Conservation (phyloP, 78 protist genomes). For the Blattamonas nauphoetae region DNA sequence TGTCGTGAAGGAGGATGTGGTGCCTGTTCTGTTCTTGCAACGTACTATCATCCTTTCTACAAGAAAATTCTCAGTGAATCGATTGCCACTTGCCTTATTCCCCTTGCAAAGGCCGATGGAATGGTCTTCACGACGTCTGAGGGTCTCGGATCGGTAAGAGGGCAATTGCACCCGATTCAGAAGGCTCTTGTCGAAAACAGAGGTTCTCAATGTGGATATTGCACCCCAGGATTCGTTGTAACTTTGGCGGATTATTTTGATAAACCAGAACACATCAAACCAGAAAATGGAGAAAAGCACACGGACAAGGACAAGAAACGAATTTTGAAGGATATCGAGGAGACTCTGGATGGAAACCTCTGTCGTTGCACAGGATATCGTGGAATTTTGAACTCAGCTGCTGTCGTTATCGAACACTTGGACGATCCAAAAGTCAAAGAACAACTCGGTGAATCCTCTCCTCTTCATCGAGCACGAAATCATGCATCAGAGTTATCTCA, state of each 20-base stretch:
- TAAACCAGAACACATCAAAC: not conserved
- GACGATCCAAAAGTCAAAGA: not conserved
- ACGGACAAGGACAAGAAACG: not conserved
- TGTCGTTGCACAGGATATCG: constrained; percentile 95
- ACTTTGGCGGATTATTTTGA: not conserved
- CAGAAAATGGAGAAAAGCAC: not conserved
- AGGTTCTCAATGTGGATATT: constrained; percentile 56
- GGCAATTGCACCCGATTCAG: not conserved
- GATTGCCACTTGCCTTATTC: constrained; percentile 14
- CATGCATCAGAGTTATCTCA: too few relatives aligned
- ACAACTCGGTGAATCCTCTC: not conserved
- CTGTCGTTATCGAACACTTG: not conserved
- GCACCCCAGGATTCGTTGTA: constrained; percentile 35
- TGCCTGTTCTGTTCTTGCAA: constrained; percentile 21
- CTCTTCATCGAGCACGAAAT: not conserved
- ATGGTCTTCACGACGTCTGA: constrained; percentile 20
- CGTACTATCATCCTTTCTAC: not conserved
- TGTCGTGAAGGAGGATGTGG: constrained; percentile 57
- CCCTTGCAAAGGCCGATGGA: not conserved
- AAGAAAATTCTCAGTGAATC: not conserved
- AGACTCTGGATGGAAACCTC: constrained; percentile 72
- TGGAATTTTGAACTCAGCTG: constrained; percentile 40
- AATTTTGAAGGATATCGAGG: constrained; percentile 39
- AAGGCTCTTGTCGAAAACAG: not conserved
- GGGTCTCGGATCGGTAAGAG: constrained; percentile 16